A percentile compares a stretch with the other conserved stretches of the same genome.
Conservation (phyloP, 2,329 filamentous ascomycete species). For the Microthyrium microscopicum region DNA sequence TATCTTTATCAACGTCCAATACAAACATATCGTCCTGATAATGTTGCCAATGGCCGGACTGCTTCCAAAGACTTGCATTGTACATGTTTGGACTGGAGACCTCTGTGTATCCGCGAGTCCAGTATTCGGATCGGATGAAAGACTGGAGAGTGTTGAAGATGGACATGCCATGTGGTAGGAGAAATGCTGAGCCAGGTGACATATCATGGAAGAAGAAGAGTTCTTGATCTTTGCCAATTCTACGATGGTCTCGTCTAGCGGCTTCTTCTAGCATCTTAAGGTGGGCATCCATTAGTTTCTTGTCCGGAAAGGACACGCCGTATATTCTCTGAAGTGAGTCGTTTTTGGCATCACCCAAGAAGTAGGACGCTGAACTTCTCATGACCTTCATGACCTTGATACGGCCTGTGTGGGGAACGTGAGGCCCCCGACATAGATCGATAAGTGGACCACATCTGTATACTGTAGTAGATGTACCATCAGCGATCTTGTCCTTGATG, state of each 20-base stretch:
- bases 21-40: conserved; percentile 90
- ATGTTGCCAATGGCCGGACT: conserved; percentile 77
- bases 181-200: conserved; percentile 88
- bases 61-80: conserved; percentile 70
- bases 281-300: conserved; percentile 86
- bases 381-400: conserved; percentile 6
- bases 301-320: conserved; percentile 91
- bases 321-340: conserved; percentile 94
- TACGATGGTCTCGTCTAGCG: conserved; percentile 90
- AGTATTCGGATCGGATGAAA: conserved; percentile 76
- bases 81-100: conserved; percentile 96
- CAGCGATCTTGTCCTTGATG: conserved; percentile 79
- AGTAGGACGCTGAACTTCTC: conserved; percentile 65
- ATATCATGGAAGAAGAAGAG: conserved; percentile 92
- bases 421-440: conserved; percentile 87
- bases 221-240: conserved; percentile 88
- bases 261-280: conserved; percentile 93
- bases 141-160: conserved; percentile 81
- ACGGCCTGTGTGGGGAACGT: conserved; percentile 65
- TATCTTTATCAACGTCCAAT: conserved; percentile 68
- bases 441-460: conserved; percentile 89
- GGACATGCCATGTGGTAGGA: conserved; percentile 78
- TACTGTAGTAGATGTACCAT: conserved; percentile 82
- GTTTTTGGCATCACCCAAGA: conserved; percentile 83
- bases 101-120: conserved; percentile 84